Conservation (phyloP, 2,329 filamentous ascomycete genomes). For the Aspergillus unguis region DNA sequence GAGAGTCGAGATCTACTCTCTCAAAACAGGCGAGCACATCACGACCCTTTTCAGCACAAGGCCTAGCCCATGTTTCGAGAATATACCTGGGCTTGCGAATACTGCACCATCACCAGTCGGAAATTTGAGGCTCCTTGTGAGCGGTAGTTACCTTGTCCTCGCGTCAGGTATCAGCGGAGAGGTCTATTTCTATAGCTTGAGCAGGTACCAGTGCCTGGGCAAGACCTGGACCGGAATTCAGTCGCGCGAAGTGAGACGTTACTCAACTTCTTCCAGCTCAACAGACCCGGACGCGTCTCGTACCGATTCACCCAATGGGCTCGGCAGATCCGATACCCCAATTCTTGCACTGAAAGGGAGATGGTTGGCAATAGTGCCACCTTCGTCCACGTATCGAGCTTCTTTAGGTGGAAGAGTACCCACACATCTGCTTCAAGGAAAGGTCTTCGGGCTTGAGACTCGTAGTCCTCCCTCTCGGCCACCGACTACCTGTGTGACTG, state of each 20-base stretch:
- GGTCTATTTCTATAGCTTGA: conserved; percentile 68
- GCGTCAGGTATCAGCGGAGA: conserved; percentile 83
- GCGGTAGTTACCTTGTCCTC: conserved; percentile 67
- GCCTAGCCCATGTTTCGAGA: conserved; percentile 59
- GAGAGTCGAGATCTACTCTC: conserved; percentile 81
- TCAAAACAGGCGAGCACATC: conserved; percentile 69
- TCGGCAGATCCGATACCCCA: conserved; percentile 31
- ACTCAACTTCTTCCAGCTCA: conserved; percentile 46
- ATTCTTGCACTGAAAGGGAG: conserved; percentile 45
- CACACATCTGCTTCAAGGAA: conserved; percentile 30
- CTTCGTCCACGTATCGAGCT: conserved; percentile 35
- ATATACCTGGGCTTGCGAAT: conserved; percentile 58
- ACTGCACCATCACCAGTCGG: conserved; percentile 68
- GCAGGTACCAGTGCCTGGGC: conserved; percentile 64
- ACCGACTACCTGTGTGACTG: conserved; percentile 43
- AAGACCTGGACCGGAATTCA: conserved; percentile 92
- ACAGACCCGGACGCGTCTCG: conserved; percentile 44
- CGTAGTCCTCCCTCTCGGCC: conserved; percentile 43
- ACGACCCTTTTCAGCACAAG: conserved; percentile 71
- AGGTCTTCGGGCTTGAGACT: conserved; percentile 41
- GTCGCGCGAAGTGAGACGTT: conserved; percentile 42
- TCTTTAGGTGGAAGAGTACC: conserved; percentile 44
- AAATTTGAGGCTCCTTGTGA: conserved; percentile 69
- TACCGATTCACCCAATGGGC: conserved; percentile 34
- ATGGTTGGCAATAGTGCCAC: conserved; percentile 47